Conservation (phyloP, 2,329 filamentous ascomycete genomes). For the Hirsutella rhossiliensis region DNA sequence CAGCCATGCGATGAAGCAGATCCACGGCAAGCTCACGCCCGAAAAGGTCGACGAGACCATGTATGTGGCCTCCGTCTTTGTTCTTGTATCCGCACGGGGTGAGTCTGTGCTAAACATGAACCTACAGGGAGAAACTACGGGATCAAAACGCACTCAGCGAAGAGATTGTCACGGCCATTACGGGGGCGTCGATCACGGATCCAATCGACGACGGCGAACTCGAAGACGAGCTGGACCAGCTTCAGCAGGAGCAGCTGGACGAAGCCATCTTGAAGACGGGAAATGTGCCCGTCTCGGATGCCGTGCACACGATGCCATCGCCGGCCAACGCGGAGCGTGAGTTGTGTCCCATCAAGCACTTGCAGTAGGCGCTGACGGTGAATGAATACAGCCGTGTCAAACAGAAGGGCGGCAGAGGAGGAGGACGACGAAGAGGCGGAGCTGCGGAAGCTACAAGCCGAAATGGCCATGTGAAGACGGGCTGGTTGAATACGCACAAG, state of each 20-base stretch:
- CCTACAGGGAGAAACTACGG: constrained; percentile 67
- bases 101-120: neutral
- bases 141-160: constrained; percentile 90
- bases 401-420: constrained; percentile 35
- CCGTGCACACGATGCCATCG: constrained; percentile 63
- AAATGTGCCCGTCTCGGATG: constrained; percentile 67
- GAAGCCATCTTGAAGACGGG: constrained; percentile 89
- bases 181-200: constrained; percentile 53
- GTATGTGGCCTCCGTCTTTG: constrained; percentile 39
- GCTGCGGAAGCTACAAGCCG: constrained; percentile 81
- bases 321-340: constrained; percentile 66
- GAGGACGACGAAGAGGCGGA: constrained; percentile 97
- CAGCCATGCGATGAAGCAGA: constrained; percentile 80
- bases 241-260: constrained; percentile 90
- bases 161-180: constrained; percentile 82
- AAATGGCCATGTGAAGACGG: constrained; percentile 77
- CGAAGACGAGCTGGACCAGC: constrained; percentile 68
- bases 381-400: constrained; percentile 16
- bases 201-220: constrained; percentile 76
- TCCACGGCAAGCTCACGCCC: constrained; percentile 80
- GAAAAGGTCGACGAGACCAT: constrained; percentile 94
- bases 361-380: neutral
- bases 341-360: constrained; percentile 20
- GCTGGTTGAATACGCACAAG: neutral
- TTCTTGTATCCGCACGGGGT: neutral